These are phyloP conservation scores for Eucalyptus globulus DNA, from an alignment of 345 rosid genomes.

Conservation along the genomic window DNA sequence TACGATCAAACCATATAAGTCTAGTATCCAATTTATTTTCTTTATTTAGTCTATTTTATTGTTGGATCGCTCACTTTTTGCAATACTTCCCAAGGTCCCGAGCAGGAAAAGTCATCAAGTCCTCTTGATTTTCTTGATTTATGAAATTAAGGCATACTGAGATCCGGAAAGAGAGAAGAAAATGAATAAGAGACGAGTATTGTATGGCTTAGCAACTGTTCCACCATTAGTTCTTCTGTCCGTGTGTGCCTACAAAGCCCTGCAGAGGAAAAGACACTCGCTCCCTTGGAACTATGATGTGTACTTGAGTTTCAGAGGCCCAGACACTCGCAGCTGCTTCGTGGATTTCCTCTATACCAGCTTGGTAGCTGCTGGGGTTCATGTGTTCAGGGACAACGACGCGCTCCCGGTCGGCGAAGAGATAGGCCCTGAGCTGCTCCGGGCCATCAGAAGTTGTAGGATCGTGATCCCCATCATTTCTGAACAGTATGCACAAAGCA, in stretches of 20 bases:
- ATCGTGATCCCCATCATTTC: background rate
- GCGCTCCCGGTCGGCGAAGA: rapidly evolving
- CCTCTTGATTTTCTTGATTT: no score
- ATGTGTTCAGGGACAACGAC: background rate
- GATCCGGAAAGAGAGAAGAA: background rate
- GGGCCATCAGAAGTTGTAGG: background rate
- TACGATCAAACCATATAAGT: no score
- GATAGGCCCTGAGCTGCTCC: background rate
- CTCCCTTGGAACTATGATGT: background rate
- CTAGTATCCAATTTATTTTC: no score
- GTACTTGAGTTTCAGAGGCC: background rate
- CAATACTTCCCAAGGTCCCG: no score
- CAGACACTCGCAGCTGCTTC: background rate
- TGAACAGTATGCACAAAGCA: background rate
- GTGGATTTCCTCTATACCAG: background rate
- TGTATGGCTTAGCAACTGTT: no score
- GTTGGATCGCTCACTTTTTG: no score
- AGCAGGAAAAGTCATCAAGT: no score
- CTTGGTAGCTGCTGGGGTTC: background rate
- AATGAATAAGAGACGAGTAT: background rate
- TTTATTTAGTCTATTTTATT: no score
- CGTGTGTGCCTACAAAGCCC: background rate
- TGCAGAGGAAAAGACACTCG: background rate
- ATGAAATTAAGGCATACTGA: no score
- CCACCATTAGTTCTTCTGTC: no score